Evolutionary conservation across 176 grass and related monocot species (phyloP).

Genomic region (Oropetium thomaeum): DNA sequence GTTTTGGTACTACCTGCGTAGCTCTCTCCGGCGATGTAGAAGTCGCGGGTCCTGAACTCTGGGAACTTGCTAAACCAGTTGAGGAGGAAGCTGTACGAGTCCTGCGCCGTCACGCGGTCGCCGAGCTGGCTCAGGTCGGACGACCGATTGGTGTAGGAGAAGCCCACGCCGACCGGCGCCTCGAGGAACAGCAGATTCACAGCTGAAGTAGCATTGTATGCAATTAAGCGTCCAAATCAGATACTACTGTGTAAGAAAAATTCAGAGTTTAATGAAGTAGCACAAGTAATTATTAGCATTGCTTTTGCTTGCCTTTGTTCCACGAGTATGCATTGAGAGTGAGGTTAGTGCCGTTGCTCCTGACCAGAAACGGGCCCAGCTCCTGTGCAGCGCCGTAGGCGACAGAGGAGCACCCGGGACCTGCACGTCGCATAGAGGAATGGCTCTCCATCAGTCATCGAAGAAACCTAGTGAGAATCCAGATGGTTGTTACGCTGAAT

Average conservation of each 20-base stretch:
- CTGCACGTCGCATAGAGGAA: constrained; percentile 22
- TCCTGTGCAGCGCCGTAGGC: constrained; percentile 93
- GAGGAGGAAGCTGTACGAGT: constrained; percentile 71
- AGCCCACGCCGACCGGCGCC: constrained; percentile 83
- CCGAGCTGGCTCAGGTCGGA: constrained; percentile 64
- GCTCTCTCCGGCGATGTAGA: constrained; percentile 91
- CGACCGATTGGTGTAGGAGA: constrained; percentile 85
- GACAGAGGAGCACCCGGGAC: constrained; percentile 78
- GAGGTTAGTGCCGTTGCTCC: constrained; percentile 49
- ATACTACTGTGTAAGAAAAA: background rate
- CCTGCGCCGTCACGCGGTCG: constrained; percentile 67
- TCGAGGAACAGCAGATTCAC: constrained; percentile 93
- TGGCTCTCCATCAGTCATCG: background rate
- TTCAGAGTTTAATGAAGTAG: background rate
- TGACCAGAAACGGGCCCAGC: constrained; percentile 79
- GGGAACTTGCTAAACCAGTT: constrained; percentile 81
- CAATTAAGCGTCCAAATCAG: background rate
- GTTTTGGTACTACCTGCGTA: constrained; percentile 61
- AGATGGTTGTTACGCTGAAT: background rate
- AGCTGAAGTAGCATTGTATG: constrained; percentile 35
- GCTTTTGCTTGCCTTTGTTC: constrained; percentile 67
- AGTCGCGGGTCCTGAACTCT: constrained; percentile 71
- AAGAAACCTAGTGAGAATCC: background rate
- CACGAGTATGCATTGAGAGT: constrained; percentile 80
- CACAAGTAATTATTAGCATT: background rate